phyloP scores from a whole-genome alignment of 2,329 filamentous ascomycete species.

The Ploettnerulaceae sp. region DNA sequence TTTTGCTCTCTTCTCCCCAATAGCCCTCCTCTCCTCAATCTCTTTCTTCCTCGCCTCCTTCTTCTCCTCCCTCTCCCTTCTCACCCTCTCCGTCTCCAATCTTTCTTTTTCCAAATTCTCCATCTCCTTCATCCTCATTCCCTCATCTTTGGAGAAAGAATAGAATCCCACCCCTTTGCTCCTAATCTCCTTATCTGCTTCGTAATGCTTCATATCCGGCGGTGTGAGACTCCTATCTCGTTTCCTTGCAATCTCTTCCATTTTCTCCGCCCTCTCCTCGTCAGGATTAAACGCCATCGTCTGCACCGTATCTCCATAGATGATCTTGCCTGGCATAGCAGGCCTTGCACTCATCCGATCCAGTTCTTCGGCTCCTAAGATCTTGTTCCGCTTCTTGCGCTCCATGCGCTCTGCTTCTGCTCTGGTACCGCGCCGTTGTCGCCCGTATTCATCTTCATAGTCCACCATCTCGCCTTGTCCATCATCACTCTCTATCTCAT shows the following conservation, averaged over 20 bases:
- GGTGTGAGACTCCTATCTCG: conserved; percentile 77
- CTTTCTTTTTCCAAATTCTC: conserved; percentile 58
- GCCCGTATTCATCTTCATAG: conserved; percentile 87
- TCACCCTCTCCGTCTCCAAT: conserved; percentile 58
- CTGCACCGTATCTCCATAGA: conserved; percentile 84
- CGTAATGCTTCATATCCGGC: conserved; percentile 77
- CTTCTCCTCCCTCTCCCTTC: conserved; percentile 48
- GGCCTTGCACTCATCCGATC: conserved; percentile 67
- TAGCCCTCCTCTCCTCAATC: conserved; percentile 51
- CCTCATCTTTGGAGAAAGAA: conserved; percentile 75
- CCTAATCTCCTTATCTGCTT: conserved; percentile 76
- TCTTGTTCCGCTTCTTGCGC: conserved; percentile 47
- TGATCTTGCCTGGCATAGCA: conserved; percentile 62
- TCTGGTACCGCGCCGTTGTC: conserved; percentile 68
- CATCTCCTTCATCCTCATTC: conserved; percentile 66
- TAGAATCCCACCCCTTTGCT: conserved; percentile 90
- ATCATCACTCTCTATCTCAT: conserved; percentile 60
- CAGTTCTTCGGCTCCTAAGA: conserved; percentile 54
- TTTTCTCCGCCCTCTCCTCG: conserved; percentile 56
- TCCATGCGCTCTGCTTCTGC: conserved; percentile 62
- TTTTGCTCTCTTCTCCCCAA: conserved; percentile 51
- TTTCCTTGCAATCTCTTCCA: conserved; percentile 73
- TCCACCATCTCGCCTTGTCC: conserved; percentile 62
- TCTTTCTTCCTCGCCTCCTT: conserved; percentile 54
- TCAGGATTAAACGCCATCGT: conserved; percentile 76